Percentiles rank a stretch among this genome's conserved stretches.
These are phyloP conservation scores for Metschnikowia bowlesiae DNA, from an alignment of 805 yeast genomes.

Conservation along the genomic window DNA sequence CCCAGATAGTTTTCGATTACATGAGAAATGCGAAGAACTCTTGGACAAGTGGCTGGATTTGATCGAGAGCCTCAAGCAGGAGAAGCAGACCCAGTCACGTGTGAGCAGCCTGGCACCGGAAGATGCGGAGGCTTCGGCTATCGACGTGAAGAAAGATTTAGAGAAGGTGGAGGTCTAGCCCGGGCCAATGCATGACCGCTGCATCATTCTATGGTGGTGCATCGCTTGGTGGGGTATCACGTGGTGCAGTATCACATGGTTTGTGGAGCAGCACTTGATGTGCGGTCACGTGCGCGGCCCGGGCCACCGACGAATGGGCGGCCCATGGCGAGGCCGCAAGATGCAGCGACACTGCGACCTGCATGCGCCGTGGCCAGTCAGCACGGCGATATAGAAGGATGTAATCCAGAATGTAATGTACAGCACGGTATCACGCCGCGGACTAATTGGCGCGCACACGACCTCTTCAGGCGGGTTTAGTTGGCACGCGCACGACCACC, in stretches of 20 bases:
- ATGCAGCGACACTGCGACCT: neutral
- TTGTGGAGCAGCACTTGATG: no score
- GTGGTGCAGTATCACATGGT: no score
- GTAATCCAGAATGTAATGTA: neutral
- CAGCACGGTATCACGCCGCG: neutral
- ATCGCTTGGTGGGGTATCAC: no score
- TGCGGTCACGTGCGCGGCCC: no score
- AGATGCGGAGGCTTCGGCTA: slow-evolving; percentile 11
- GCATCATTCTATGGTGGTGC: no score
- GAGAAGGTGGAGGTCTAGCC: slow-evolving; percentile 6
- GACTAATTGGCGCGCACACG: neutral
- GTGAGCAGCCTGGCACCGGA: slow-evolving; percentile 13
- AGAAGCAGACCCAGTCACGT: slow-evolving; percentile 18
- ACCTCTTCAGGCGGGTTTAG: neutral
- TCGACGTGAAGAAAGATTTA: slow-evolving; percentile 8
- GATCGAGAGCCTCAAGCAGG: slow-evolving; percentile 34
- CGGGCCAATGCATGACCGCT: no score
- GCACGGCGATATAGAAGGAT: neutral
- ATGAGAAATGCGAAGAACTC: slow-evolving; percentile 40
- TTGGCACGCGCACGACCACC: neutral
- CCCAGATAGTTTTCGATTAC: slow-evolving; percentile 43
- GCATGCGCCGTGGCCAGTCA: neutral
- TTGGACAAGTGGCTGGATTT: slow-evolving; percentile 38
- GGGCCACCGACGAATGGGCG: no score
- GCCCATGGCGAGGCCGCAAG: no score